A percentile compares a stretch with the other conserved stretches of the same genome.
Evolutionary conservation across 2,329 filamentous ascomycete genomes (phyloP).

Genomic region (Paramyrothecium sp.): DNA sequence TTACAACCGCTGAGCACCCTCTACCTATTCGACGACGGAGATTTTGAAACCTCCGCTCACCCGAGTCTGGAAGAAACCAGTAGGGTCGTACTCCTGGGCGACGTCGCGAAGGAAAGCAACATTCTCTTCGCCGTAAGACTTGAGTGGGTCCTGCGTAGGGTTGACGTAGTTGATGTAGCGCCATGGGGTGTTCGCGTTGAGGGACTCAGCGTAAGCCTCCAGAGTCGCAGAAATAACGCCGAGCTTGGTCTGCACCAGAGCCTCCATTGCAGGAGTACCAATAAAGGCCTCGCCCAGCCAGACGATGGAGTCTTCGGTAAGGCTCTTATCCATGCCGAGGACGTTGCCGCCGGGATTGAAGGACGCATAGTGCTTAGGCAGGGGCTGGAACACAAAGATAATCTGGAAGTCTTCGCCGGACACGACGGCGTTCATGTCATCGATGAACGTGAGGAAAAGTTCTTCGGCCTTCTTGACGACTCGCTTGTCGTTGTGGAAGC

Average conservation of each 20-base stretch:
- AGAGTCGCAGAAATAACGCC: background rate
- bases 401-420: background rate
- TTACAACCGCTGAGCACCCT: too few species aligned
- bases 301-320: background rate
- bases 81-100: background rate
- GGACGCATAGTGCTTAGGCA: background rate
- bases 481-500: background rate
- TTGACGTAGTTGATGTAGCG: slow-evolving; percentile 1
- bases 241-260: background rate
- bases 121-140: background rate
- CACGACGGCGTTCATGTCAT: background rate
- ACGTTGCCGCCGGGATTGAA: background rate
- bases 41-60: background rate
- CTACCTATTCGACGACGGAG: background rate
- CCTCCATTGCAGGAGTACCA: background rate
- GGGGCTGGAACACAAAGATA: background rate
- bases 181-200: background rate
- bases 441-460: background rate
- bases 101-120: background rate
- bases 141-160: background rate
- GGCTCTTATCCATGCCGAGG: background rate
- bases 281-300: background rate
- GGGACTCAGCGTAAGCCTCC: background rate
- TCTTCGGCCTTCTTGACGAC: background rate
- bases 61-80: background rate